A percentile compares a stretch with the other conserved stretches of the same genome.
These are phyloP conservation scores for Craterostigma plantagineum DNA, from an alignment of 257 asterid species.

Conservation along the genomic window DNA sequence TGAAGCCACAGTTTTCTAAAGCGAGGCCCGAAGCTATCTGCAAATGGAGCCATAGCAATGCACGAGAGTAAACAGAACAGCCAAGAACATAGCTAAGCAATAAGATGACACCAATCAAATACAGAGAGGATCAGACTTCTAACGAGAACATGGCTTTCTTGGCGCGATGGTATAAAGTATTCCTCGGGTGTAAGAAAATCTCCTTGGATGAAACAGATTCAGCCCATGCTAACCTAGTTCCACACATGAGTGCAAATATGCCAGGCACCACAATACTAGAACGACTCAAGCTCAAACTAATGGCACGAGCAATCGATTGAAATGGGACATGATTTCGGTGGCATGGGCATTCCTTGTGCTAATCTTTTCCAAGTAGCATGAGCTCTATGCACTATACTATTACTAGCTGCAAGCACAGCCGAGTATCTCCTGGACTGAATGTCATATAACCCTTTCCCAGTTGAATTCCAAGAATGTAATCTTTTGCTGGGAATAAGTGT, in stretches of 20 bases:
- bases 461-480: too few relatives aligned
- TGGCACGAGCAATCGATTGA: slow-evolving; percentile 62
- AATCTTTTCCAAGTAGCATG: slow-evolving; percentile 53
- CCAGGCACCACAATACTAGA: slow-evolving; percentile 54
- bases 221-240: slow-evolving; percentile 44
- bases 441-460: too few relatives aligned
- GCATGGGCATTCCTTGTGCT: slow-evolving; percentile 15
- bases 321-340: slow-evolving; percentile 17
- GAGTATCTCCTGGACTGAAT: too few relatives aligned
- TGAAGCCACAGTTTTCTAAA: slow-evolving; percentile 75
- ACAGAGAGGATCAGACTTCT: slow-evolving; percentile 25
- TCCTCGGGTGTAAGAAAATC: slow-evolving; percentile 22
- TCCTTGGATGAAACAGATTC: slow-evolving; percentile 21
- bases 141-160: slow-evolving; percentile 36
- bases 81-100: slow-evolving; percentile 42
- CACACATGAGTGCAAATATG: slow-evolving; percentile 35
- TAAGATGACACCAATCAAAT: slow-evolving; percentile 37
- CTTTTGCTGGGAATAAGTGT: too few relatives aligned
- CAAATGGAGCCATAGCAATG: slow-evolving; percentile 85
- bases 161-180: slow-evolving; percentile 37
- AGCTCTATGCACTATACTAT: slow-evolving; percentile 23
- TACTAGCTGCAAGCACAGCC: too few relatives aligned
- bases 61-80: slow-evolving; percentile 65
- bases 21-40: slow-evolving; percentile 54
- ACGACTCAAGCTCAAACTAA: slow-evolving; percentile 56